Evolutionary conservation across 208 protist genomes (phyloP).

Genomic region (Crithidia mellificae): DNA sequence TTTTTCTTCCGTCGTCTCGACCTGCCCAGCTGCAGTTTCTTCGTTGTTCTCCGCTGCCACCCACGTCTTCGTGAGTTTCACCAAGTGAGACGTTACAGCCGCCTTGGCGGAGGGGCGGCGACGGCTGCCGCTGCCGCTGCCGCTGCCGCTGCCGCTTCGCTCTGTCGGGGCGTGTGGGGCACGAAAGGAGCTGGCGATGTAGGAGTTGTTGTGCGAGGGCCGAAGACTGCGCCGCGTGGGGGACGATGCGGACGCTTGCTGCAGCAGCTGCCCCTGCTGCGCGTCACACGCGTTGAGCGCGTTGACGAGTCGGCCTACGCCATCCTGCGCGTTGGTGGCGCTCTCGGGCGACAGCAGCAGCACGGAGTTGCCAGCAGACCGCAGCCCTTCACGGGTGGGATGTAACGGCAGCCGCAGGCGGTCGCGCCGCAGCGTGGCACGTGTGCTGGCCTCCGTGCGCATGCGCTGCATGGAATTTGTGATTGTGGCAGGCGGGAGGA

Average conservation of each 20-base stretch:
- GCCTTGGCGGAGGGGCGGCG: neutral
- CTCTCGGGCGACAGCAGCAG: neutral
- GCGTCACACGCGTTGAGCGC: slow-evolving; percentile 10
- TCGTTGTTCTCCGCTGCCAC: slow-evolving; percentile 4
- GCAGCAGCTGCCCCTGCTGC: neutral
- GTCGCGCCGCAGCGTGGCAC: slow-evolving; percentile 3
- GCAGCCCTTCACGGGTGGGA: neutral
- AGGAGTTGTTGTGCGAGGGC: slow-evolving; percentile 4
- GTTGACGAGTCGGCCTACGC: slow-evolving; percentile 15
- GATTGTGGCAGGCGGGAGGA: slow-evolving; percentile 6
- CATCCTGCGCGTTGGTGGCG: neutral
- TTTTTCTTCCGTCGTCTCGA: no score
- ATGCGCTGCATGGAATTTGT: neutral
- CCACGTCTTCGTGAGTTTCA: slow-evolving; percentile 15
- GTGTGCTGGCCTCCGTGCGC: neutral
- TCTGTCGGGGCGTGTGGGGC: neutral
- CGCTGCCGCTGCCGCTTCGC: no score
- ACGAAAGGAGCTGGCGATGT: neutral
- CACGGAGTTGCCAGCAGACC: neutral
- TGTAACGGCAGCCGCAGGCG: neutral
- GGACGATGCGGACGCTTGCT: neutral
- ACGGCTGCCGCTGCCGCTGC: no score
- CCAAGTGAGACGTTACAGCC: neutral
- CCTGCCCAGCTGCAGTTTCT: neutral
- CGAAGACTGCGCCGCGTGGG: neutral